Evolutionary conservation across 257 asterid species (phyloP).

Genomic region (Gardenia jasminoides): DNA sequence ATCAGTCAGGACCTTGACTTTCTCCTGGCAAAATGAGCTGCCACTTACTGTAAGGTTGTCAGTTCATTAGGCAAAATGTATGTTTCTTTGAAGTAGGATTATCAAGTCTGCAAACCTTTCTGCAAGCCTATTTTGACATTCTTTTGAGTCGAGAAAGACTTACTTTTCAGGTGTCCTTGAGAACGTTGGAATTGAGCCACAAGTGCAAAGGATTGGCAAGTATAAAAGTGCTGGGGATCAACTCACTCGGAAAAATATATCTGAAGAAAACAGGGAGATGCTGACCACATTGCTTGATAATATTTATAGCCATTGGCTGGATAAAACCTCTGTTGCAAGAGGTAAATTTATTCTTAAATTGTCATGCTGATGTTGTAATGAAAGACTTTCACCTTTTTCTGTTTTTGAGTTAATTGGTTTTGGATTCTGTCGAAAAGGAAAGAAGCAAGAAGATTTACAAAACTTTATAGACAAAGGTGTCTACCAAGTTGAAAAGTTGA

Average conservation of each 20-base stretch:
- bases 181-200: constrained; percentile 88
- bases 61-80: not conserved
- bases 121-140: not conserved
- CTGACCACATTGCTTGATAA: constrained; percentile 82
- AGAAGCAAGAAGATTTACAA: constrained; percentile 74
- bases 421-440: constrained; percentile 50
- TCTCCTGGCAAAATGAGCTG: not conserved
- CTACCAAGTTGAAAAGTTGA: constrained; percentile 71
- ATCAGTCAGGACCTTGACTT: constrained; percentile 2
- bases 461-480: constrained; percentile 90
- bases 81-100: not conserved
- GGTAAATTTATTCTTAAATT: constrained; percentile 38
- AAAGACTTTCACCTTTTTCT: not conserved
- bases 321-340: constrained; percentile 61
- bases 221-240: constrained; percentile 97
- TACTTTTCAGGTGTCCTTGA: constrained; percentile 24
- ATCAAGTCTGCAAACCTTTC: not conserved
- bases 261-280: constrained; percentile 89
- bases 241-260: constrained; percentile 69
- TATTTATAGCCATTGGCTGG: constrained; percentile 76
- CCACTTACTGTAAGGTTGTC: not conserved
- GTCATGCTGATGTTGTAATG: constrained; percentile 8
- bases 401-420: not conserved
- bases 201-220: constrained; percentile 86
- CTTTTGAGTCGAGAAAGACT: not conserved